Conservation (phyloP, 768 basidiomycete species). For the Macrolepiota albuminosa region DNA sequence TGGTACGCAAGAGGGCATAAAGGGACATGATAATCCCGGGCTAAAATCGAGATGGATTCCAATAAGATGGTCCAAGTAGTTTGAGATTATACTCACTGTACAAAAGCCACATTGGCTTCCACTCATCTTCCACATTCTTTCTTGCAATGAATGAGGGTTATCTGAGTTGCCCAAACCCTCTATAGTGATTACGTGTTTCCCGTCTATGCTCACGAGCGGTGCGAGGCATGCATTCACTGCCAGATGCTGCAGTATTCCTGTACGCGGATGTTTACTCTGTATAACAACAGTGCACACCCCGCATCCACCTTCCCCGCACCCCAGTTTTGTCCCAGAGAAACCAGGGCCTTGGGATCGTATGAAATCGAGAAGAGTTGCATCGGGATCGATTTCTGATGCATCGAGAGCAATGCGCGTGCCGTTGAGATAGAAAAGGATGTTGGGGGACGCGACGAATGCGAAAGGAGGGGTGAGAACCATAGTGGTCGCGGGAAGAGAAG, state of each 20-base stretch:
- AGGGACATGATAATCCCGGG: slow-evolving; percentile 16
- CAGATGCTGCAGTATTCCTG: slow-evolving; percentile 12
- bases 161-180: slow-evolving; percentile 13
- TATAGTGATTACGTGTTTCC: slow-evolving; percentile 14
- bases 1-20: slow-evolving; percentile 14
- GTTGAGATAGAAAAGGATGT: slow-evolving; percentile 16
- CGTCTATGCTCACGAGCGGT: slow-evolving; percentile 13
- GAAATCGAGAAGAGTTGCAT: slow-evolving; percentile 15
- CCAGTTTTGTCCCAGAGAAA: slow-evolving; percentile 14
- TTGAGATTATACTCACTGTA: slow-evolving; percentile 3
- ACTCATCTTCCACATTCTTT: slow-evolving; percentile 17
- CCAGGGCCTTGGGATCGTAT: slow-evolving; percentile 16
- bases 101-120: slow-evolving; percentile 16
- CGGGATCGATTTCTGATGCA: slow-evolving; percentile 11
- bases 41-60: background rate
- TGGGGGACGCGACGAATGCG: slow-evolving; percentile 1
- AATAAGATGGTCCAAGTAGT: background rate
- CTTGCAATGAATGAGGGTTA: slow-evolving; percentile 14
- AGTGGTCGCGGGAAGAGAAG: background rate
- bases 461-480: background rate
- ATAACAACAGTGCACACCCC: slow-evolving; percentile 16
- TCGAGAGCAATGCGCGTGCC: slow-evolving; percentile 13
- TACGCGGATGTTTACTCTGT: slow-evolving; percentile 13
- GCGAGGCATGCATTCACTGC: slow-evolving; percentile 14
- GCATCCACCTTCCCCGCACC: slow-evolving; percentile 14